These are phyloP conservation scores for Ceratocystis cacaofunesta DNA, from an alignment of 2,329 filamentous ascomycete species.

Conservation along the genomic window DNA sequence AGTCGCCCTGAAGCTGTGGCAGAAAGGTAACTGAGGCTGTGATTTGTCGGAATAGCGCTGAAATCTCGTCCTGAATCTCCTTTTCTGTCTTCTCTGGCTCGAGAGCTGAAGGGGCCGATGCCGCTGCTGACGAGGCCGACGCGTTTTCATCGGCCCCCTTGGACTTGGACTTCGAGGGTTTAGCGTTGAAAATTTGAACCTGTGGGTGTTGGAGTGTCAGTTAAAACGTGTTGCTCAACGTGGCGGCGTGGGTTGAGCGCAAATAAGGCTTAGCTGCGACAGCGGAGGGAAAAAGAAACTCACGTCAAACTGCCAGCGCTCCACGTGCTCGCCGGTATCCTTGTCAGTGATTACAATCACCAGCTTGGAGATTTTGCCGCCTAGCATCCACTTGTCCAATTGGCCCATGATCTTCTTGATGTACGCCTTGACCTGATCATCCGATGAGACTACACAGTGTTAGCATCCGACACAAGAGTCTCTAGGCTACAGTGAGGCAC, in stretches of 20 bases:
- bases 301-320: slow-evolving; percentile 97
- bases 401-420: slow-evolving; percentile 99
- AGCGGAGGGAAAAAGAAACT: slow-evolving; percentile 17
- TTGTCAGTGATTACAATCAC: slow-evolving; percentile 95
- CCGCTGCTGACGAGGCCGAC: slow-evolving; percentile 22
- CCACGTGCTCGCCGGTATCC: slow-evolving; percentile 89
- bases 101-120: slow-evolving; percentile 20
- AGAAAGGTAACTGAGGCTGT: slow-evolving; percentile 95
- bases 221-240: background rate
- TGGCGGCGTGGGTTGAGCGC: background rate
- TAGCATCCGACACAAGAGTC: background rate
- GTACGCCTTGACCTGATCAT: slow-evolving; percentile 97
- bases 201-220: slow-evolving; percentile 17
- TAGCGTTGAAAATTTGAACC: slow-evolving; percentile 28
- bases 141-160: slow-evolving; percentile 47
- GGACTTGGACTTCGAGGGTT: slow-evolving; percentile 34
- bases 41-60: slow-evolving; percentile 93
- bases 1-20: slow-evolving; percentile 75
- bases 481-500: slow-evolving; percentile 16
- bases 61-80: slow-evolving; percentile 91
- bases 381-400: slow-evolving; percentile 93
- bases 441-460: slow-evolving; percentile 54
- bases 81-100: slow-evolving; percentile 65
- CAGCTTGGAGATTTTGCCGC: slow-evolving; percentile 91
- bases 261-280: background rate